Evolutionary conservation across 345 rosid genomes (phyloP).

Genomic region (Populus simonii): DNA sequence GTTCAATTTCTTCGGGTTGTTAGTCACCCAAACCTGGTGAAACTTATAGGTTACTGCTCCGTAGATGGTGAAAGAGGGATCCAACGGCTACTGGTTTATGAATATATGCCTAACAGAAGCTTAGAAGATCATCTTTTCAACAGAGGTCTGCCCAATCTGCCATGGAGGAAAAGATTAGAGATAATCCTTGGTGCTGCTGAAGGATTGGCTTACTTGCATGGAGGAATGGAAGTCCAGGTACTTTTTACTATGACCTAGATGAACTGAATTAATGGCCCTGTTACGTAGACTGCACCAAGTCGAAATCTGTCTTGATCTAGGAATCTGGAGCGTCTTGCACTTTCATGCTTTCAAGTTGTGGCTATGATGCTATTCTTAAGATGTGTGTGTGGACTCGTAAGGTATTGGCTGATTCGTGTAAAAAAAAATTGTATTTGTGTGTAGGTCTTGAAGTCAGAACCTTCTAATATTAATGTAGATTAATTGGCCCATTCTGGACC

Average conservation of each 20-base stretch:
- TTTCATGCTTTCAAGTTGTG: background rate
- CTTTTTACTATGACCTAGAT: background rate
- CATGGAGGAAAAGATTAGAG: constrained; percentile 77
- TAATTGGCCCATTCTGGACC: background rate
- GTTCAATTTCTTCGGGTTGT: constrained; percentile 83
- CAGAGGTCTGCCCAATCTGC: constrained; percentile 28
- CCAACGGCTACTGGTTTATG: constrained; percentile 71
- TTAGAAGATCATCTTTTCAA: constrained; percentile 80
- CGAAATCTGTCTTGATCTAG: background rate
- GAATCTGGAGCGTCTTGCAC: background rate
- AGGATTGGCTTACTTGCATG: constrained; percentile 80
- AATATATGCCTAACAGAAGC: constrained; percentile 76
- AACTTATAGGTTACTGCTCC: constrained; percentile 76
- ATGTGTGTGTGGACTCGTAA: background rate
- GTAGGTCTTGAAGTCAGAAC: background rate
- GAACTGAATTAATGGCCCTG: background rate
- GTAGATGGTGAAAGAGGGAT: constrained; percentile 59
- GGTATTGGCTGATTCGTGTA: background rate
- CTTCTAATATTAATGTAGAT: background rate
- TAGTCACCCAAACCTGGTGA: constrained; percentile 81
- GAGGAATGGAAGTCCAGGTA: constrained; percentile 69
- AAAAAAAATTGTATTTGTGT: no score
- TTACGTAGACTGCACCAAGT: background rate
- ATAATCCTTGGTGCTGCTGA: constrained; percentile 86
- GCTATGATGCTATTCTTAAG: background rate